Evolutionary conservation across 208 protist genomes (phyloP), one percentile per base, ranked within the genome.

Genomic region (Leishmania tropica): DNA sequence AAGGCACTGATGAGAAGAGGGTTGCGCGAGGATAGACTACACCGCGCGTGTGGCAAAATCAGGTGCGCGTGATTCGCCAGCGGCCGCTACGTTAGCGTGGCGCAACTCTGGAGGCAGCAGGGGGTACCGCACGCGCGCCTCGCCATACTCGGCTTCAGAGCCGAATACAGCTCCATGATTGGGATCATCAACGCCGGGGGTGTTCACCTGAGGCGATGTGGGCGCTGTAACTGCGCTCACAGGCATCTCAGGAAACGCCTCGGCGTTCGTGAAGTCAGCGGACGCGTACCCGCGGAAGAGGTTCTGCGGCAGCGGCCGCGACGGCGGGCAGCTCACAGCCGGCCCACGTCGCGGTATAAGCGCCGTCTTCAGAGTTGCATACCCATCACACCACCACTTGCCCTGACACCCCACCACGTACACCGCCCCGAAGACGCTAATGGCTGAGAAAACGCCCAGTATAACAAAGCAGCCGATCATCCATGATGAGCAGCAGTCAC

Each of bases 361-460:
- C 6, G 79, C 48, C 24, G 74, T n/a, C n/a, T 85, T 48, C 35
- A 90, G 88, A 47, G 37, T 54, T 35, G 81, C 83, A 72, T 92
- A 92, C 13, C 90, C 92, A 70, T 94, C 88, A 54, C 78, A 92
- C 89, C 90, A 95, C 92, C 92, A 95, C 31, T 77, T 60, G 5
- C 85, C 85, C 15, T 86, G 85, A 75, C 83, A 89, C 70, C n/a
- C 45, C 31, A 79, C 84, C 19, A 78, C 67, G 81, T 95, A 95
- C 37, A 90, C 2, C 24, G 51, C 42, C 21, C 47, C n/a, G 17
- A 80, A 15, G 11, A 92, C 19, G 37, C 77, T 19, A 21, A 87
- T 17, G 21, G 80, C 2, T 35, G 88, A 48, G 24, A 94, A 31
- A 19, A 85, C 5, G 17, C 31, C 67, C 53, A 90, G 60, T 24